These are phyloP conservation scores for Solanum pennellii DNA, from an alignment of 257 asterid species.

Conservation along the genomic window DNA sequence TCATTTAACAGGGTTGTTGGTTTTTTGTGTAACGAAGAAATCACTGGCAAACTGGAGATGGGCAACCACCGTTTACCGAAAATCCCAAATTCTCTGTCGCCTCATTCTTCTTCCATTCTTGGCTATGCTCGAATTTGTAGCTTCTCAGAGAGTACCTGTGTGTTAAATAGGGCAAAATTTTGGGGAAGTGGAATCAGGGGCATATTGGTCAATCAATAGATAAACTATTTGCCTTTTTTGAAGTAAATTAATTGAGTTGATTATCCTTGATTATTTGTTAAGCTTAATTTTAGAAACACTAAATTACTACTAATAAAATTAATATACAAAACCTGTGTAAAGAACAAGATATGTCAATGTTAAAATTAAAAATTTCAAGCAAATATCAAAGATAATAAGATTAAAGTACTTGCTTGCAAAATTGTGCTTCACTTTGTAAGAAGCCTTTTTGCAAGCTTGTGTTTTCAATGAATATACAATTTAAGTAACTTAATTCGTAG, in stretches of 20 bases:
- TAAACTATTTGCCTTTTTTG: neutral
- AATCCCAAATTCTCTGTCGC: neutral
- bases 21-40: neutral
- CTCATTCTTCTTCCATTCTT: neutral
- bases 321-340: neutral
- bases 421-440: too few species aligned
- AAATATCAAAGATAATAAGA: neutral
- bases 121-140: neutral
- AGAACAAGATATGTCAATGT: neutral
- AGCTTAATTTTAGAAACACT: neutral
- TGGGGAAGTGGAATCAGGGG: neutral
- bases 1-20: neutral
- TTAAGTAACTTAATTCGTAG: neutral
- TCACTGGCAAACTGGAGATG: neutral
- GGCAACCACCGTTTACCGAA: neutral
- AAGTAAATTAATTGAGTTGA: neutral
- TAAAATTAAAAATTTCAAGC: neutral
- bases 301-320: neutral
- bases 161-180: neutral
- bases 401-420: too few species aligned
- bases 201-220: neutral
- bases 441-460: neutral
- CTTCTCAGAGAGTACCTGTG: neutral
- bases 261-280: neutral
- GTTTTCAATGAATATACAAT: neutral